phyloP scores from a whole-genome alignment of 805 yeast species.

The Danielia oregonensis region DNA sequence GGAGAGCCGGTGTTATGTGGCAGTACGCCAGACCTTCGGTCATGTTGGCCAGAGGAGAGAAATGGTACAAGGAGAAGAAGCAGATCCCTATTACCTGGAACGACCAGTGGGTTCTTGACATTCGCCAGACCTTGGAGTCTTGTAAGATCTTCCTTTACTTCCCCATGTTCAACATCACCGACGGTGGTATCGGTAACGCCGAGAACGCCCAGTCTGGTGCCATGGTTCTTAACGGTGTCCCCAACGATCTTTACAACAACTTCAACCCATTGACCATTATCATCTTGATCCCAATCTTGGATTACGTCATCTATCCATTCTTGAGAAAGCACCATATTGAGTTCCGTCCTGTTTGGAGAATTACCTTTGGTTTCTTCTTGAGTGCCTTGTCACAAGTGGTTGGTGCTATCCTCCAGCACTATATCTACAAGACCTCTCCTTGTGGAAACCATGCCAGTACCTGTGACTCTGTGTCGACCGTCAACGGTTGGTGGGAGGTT shows the following conservation, averaged over 20 bases:
- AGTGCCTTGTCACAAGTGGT: constrained; percentile 46
- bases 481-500: constrained; percentile 29
- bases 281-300: constrained; percentile 48
- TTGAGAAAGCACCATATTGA: constrained; percentile 35
- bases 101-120: constrained; percentile 47
- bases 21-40: constrained; percentile 44
- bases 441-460: constrained; percentile 46
- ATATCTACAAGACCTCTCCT: constrained; percentile 46
- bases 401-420: constrained; percentile 49
- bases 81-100: constrained; percentile 28
- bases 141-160: constrained; percentile 45
- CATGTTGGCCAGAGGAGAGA: constrained; percentile 42
- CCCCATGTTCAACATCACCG: constrained; percentile 37
- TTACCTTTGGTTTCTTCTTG: constrained; percentile 44
- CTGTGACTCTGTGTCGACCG: constrained; percentile 29
- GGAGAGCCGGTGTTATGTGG: constrained; percentile 42
- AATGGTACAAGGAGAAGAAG: constrained; percentile 17
- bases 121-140: constrained; percentile 40
- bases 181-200: constrained; percentile 46
- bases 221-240: constrained; percentile 50
- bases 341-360: constrained; percentile 37
- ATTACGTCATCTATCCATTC: constrained; percentile 44
- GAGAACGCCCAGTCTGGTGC: constrained; percentile 54
- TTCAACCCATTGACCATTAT: constrained; percentile 55
- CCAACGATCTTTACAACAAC: constrained; percentile 53